Evolutionary conservation across 495 filamentous ascomycete genomes (phyloP).

Genomic region (Sordaria brevicollis): DNA sequence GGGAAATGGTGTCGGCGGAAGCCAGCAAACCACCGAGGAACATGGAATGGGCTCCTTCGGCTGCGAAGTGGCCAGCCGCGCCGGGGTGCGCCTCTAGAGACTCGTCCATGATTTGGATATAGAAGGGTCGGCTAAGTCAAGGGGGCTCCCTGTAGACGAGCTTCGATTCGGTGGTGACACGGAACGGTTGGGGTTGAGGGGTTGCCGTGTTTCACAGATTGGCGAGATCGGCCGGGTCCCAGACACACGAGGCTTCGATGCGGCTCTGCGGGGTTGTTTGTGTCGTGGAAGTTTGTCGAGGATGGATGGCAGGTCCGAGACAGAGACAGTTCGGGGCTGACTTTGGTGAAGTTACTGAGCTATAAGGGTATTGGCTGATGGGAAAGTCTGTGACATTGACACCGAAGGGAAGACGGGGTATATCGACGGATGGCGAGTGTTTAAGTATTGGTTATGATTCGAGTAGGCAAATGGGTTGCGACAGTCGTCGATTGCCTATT

Average conservation of each 20-base stretch:
- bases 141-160: not conserved
- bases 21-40: slow-evolving; percentile 16
- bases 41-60: slow-evolving; percentile 6
- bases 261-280: not conserved
- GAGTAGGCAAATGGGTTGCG: not conserved
- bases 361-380: not conserved
- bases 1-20: slow-evolving; percentile 35
- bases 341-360: not conserved
- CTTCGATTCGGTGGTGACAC: not conserved
- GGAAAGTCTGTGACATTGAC: not conserved
- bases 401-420: not conserved
- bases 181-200: not conserved
- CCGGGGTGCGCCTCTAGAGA: slow-evolving; percentile 13
- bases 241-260: not conserved
- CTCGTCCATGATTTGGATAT: slow-evolving; percentile 18
- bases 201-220: not conserved
- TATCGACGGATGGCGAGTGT: not conserved
- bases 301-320: not conserved
- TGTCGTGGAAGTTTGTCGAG: not conserved
- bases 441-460: not conserved
- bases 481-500: not conserved
- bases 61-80: slow-evolving; percentile 13
- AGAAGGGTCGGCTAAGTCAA: not conserved
- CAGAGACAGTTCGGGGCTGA: not conserved
- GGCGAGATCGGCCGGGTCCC: not conserved